Evolutionary conservation across 2,329 filamentous ascomycete genomes (phyloP).

Genomic region (Fusarium subtropicale): DNA sequence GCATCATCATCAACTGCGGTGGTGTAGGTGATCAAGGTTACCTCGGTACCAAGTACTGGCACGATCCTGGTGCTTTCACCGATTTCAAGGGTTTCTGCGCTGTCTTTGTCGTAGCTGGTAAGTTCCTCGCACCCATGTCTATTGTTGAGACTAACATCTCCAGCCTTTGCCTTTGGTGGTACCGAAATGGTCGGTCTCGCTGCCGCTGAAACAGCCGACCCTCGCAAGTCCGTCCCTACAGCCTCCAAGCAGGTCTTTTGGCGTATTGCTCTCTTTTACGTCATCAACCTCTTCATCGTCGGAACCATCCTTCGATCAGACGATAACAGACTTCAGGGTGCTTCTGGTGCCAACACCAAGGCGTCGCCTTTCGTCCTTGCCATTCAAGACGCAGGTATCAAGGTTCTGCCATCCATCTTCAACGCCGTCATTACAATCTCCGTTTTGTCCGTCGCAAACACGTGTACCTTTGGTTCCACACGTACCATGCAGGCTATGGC

Average conservation of each 20-base stretch:
- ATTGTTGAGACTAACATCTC: no score
- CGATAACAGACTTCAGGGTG: slow-evolving; percentile 70
- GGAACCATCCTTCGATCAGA: slow-evolving; percentile 83
- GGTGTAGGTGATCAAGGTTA: slow-evolving; percentile 79
- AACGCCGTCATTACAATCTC: slow-evolving; percentile 95
- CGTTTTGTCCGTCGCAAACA: slow-evolving; percentile 93
- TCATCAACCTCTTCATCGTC: slow-evolving; percentile 83
- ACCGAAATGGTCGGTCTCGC: slow-evolving; percentile 82
- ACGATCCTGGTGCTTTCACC: slow-evolving; percentile 81
- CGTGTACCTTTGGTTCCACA: slow-evolving; percentile 89
- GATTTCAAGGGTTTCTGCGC: slow-evolving; percentile 84
- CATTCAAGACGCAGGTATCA: slow-evolving; percentile 84
- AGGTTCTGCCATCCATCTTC: slow-evolving; percentile 86
- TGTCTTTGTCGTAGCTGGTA: slow-evolving; percentile 76
- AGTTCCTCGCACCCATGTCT: no score
- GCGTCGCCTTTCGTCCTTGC: slow-evolving; percentile 95
- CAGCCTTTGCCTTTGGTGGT: slow-evolving; percentile 75
- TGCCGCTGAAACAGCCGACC: slow-evolving; percentile 80
- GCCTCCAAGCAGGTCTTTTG: slow-evolving; percentile 96
- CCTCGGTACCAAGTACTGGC: slow-evolving; percentile 83
- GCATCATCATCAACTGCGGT: slow-evolving; percentile 85
- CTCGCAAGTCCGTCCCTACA: slow-evolving; percentile 82
- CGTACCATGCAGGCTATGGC: slow-evolving; percentile 90
- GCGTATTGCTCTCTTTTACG: slow-evolving; percentile 91
- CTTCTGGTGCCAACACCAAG: slow-evolving; percentile 70